Evolutionary conservation across 371 early-diverging fungal species (phyloP).

Genomic region (Mortierella sp.): DNA sequence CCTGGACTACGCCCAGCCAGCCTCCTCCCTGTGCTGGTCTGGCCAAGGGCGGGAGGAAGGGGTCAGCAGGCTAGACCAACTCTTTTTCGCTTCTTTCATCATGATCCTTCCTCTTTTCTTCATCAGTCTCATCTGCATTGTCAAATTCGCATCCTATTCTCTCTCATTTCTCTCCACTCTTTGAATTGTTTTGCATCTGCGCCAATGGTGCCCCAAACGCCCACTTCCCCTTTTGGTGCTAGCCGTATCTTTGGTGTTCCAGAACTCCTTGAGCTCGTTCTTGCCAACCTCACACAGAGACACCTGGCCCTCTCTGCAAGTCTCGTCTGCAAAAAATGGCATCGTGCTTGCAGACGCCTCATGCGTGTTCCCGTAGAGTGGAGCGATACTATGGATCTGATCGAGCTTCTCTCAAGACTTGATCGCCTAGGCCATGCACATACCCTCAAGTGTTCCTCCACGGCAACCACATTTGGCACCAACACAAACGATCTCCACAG

Average conservation of each 20-base stretch:
- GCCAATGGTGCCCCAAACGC: not conserved
- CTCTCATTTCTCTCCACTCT: not conserved
- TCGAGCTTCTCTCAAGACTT: no score
- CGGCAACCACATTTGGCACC: no score
- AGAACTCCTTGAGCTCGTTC: constrained; percentile 8
- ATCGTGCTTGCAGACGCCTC: no score
- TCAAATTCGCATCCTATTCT: not conserved
- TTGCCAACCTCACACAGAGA: constrained; percentile 8
- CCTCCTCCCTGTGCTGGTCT: not conserved
- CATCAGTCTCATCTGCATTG: not conserved
- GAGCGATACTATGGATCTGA: no score
- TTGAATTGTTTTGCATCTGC: no score
- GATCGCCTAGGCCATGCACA: no score
- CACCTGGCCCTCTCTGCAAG: constrained; percentile 9
- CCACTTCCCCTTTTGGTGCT: not conserved
- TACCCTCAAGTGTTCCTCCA: no score
- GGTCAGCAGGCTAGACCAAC: constrained; percentile 6
- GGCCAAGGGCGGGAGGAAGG: constrained; percentile 1
- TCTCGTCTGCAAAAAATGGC: not conserved
- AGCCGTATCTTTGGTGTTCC: constrained; percentile 19
- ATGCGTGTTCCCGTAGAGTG: no score
- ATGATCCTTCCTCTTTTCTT: not conserved
- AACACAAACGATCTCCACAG: no score
- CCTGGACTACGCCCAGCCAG: no score
- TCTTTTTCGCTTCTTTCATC: not conserved